Conservation (phyloP, 306 rosid species). For the Cercis canadensis region DNA sequence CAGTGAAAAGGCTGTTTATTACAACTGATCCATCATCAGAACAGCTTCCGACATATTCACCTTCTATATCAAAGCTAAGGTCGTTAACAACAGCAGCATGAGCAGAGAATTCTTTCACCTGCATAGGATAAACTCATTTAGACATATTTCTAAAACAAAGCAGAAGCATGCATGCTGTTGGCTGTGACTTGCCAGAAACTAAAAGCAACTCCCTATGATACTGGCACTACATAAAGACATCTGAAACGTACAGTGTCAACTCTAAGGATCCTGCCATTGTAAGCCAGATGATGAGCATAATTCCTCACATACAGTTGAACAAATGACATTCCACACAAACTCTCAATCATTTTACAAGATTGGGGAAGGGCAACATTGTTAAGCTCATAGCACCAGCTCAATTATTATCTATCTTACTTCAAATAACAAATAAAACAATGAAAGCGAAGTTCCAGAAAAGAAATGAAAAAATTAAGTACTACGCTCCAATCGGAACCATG, state of each 20-base stretch:
- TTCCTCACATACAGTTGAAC: neutral
- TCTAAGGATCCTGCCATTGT: no score
- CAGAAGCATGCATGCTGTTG: neutral
- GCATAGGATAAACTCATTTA: slow-evolving; percentile 35
- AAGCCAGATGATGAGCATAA: neutral
- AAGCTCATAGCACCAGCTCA: slow-evolving; percentile 6
- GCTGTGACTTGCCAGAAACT: slow-evolving; percentile 11
- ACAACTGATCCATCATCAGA: slow-evolving; percentile 84
- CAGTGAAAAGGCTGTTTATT: slow-evolving; percentile 68
- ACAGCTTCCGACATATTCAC: slow-evolving; percentile 84
- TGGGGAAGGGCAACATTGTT: neutral
- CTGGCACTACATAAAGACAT: neutral
- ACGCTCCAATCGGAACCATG: neutral
- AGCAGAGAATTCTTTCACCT: slow-evolving; percentile 81
- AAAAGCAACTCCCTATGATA: slow-evolving; percentile 15
- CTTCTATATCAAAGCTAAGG: slow-evolving; percentile 80
- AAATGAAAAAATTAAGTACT: neutral
- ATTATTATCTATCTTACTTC: neutral
- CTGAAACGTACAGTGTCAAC: neutral
- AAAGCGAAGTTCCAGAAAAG: neutral
- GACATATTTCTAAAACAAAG: slow-evolving; percentile 2
- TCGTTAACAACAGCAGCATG: slow-evolving; percentile 78
- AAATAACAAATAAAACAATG: neutral
- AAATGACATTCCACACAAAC: neutral
- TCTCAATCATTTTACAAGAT: slow-evolving; percentile 11